Evolutionary conservation across 805 yeast species (phyloP).

Genomic region (Candida taoyuanica): DNA sequence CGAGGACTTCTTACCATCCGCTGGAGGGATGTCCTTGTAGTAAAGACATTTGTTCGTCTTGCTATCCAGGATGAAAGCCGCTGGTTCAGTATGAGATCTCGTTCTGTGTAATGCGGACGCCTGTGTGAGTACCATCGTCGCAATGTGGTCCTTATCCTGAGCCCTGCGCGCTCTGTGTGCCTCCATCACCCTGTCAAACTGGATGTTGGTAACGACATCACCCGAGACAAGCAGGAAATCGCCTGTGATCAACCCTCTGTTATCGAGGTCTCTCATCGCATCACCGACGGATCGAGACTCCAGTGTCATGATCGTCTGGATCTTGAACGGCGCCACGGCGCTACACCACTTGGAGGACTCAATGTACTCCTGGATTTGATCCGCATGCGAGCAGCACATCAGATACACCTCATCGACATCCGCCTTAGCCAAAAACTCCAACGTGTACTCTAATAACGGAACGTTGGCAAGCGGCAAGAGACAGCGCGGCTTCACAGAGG

Average conservation of each 20-base stretch:
- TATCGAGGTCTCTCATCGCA: constrained; percentile 93
- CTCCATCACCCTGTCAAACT: constrained; percentile 65
- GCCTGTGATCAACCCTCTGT: constrained; percentile 81
- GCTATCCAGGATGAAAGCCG: constrained; percentile 77
- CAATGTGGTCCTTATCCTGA: constrained; percentile 83
- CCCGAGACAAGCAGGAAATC: constrained; percentile 91
- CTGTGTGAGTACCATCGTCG: constrained; percentile 87
- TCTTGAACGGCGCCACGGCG: constrained; percentile 72
- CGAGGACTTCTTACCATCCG: constrained; percentile 38
- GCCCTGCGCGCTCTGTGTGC: constrained; percentile 69
- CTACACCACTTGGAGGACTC: constrained; percentile 66
- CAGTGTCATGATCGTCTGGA: constrained; percentile 74
- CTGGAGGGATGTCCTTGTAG: constrained; percentile 70
- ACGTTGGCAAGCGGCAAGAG: constrained; percentile 87
- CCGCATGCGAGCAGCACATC: constrained; percentile 89
- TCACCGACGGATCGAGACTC: constrained; percentile 94
- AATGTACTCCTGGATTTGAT: constrained; percentile 78
- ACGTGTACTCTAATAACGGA: constrained; percentile 90
- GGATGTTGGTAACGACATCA: constrained; percentile 91
- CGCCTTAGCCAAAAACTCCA: constrained; percentile 88
- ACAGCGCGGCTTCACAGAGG: constrained; percentile 84
- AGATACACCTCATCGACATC: constrained; percentile 86
- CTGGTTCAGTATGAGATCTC: constrained; percentile 75
- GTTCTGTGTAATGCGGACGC: constrained; percentile 84
- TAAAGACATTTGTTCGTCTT: constrained; percentile 72